Evolutionary conservation across 352 stramenopile species (phyloP).

Genomic region (Globisporangium paroecandrum): DNA sequence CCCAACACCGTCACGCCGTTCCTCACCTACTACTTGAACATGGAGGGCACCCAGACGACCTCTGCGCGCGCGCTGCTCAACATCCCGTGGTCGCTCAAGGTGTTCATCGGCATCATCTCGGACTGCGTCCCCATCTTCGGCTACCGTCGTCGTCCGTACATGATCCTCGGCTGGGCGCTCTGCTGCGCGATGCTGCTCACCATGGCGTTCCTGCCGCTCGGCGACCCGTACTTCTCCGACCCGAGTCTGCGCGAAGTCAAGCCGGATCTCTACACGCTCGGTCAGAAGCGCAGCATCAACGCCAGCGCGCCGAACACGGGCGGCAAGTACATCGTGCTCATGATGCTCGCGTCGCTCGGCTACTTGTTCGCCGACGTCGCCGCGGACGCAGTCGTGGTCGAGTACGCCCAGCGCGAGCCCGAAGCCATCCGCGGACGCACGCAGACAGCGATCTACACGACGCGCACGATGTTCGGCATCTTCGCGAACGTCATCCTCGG

Average conservation of each 20-base stretch:
- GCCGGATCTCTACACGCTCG: slow-evolving; percentile 23
- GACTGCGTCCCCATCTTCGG: slow-evolving; percentile 50
- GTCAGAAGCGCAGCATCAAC: slow-evolving; percentile 31
- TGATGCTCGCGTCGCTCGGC: slow-evolving; percentile 43
- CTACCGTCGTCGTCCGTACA: slow-evolving; percentile 52
- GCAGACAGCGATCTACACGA: slow-evolving; percentile 46
- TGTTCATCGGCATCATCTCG: slow-evolving; percentile 49
- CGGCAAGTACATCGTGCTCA: slow-evolving; percentile 39
- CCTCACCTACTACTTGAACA: slow-evolving; percentile 47
- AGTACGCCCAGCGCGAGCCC: slow-evolving; percentile 50
- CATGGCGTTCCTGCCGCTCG: slow-evolving; percentile 38
- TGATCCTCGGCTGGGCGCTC: slow-evolving; percentile 48
- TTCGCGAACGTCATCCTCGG: slow-evolving; percentile 36
- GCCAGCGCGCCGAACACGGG: slow-evolving; percentile 27
- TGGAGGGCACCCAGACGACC: slow-evolving; percentile 36
- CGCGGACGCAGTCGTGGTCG: slow-evolving; percentile 51
- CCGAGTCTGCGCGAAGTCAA: slow-evolving; percentile 29
- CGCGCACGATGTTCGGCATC: slow-evolving; percentile 36
- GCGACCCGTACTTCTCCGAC: slow-evolving; percentile 39
- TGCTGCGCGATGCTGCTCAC: slow-evolving; percentile 34
- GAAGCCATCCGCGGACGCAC: slow-evolving; percentile 37
- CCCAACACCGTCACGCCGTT: slow-evolving; percentile 44
- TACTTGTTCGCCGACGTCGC: slow-evolving; percentile 48
- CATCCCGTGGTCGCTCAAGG: slow-evolving; percentile 56
- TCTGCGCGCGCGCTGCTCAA: slow-evolving; percentile 37